Evolutionary conservation across 2,329 filamentous ascomycete species (phyloP), one percentile per base, ranked within the genome.

Genomic region (Fusarium sp.): DNA sequence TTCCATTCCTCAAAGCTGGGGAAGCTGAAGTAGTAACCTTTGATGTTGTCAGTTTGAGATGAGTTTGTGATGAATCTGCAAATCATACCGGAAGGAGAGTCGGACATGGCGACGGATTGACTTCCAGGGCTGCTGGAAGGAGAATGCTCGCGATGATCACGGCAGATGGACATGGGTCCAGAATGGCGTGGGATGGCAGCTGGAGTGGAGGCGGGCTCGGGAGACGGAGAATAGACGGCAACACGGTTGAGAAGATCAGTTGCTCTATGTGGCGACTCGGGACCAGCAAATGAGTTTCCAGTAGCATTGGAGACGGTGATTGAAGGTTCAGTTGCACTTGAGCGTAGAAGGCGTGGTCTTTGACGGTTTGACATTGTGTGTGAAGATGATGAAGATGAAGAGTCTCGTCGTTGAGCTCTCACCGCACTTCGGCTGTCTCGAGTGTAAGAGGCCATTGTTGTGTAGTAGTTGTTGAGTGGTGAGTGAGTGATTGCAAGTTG

Each of bases 1-100:
- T 87, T 86, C 83, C 89, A 92, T 64, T 88, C 85, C 74, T 93
- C 90, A 78, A 92, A 92, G 77, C 87, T 90, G 18, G 90, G 90
- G 76, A 93, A 93, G 81, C 90, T 92, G 75, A 91, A 89, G 79
- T 93, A 93, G 66, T 88, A 86, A 58, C 71, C 76, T 77, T 62
- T 31, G 9, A n/a, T 44, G 26, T 30, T 61, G 65, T 75, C 41
- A 74, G 71, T 85, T 74, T 81, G 79, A 52, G 78, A 78, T 80
- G 58, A 16, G 23, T 16, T 18, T 10, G n/a, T 37, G 12, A 34
- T 9, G 28, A 18, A 42, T 28, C 43, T 34, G 39, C 25, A 30
- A 63, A 31, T 31, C 62, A 41, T 68, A 76, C 75, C 75, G 51
- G 75, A 75, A 41, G 73, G 74, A 18, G 75, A 76, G 48, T 73